phyloP scores from a whole-genome alignment of 495 filamentous ascomycete species.

The Aspergillus indologenus region DNA sequence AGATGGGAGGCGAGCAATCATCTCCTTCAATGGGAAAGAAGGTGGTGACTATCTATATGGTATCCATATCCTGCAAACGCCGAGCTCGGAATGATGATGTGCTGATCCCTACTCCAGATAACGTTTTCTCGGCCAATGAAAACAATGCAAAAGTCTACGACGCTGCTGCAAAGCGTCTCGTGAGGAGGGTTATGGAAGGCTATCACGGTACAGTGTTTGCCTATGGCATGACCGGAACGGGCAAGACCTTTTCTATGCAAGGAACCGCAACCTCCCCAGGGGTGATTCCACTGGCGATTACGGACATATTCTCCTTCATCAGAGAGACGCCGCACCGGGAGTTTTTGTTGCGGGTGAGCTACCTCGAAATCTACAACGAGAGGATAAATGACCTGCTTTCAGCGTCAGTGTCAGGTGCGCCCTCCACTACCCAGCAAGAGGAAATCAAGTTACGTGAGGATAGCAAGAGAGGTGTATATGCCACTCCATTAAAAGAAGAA shows the following conservation, averaged over 20 bases:
- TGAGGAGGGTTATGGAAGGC: slow-evolving; percentile 96
- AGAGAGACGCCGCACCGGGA: slow-evolving; percentile 93
- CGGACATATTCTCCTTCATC: slow-evolving; percentile 98
- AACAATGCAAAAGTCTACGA: slow-evolving; percentile 95
- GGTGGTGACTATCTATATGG: slow-evolving; percentile 92
- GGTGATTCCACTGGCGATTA: slow-evolving; percentile 95
- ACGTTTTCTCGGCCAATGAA: slow-evolving; percentile 89
- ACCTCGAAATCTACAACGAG: slow-evolving; percentile 98
- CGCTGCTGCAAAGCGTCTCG: slow-evolving; percentile 85
- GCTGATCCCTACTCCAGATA: slow-evolving; percentile 56
- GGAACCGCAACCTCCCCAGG: slow-evolving; percentile 95
- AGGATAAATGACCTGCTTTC: slow-evolving; percentile 92
- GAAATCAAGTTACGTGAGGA: slow-evolving; percentile 97
- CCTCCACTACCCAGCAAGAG: slow-evolving; percentile 57
- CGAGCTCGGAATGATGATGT: neutral
- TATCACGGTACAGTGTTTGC: slow-evolving; percentile 98
- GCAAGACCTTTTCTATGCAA: slow-evolving; percentile 99
- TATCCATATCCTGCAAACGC: slow-evolving; percentile 37
- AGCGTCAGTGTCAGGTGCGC: slow-evolving; percentile 54
- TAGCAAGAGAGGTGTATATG: slow-evolving; percentile 93
- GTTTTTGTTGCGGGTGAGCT: slow-evolving; percentile 94
- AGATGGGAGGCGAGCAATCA: slow-evolving; percentile 75
- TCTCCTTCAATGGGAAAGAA: slow-evolving; percentile 83
- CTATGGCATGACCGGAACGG: slow-evolving; percentile 98
- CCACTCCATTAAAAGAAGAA: slow-evolving; percentile 93